Evolutionary conservation across 2,329 filamentous ascomycete genomes (phyloP).

Genomic region (Hypoxylon rubiginosum): DNA sequence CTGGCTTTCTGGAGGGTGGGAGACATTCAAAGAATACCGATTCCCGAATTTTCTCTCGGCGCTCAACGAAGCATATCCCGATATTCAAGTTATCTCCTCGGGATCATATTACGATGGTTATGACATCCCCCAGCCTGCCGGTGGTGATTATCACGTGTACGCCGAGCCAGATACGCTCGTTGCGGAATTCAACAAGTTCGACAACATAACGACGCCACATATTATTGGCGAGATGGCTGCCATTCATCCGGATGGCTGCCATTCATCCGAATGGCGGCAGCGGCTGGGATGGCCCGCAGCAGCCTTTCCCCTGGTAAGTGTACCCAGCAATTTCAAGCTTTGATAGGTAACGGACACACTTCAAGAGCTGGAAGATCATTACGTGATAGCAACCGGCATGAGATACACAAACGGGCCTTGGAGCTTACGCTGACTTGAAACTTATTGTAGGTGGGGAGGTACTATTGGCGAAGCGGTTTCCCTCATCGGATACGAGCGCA

Average conservation of each 20-base stretch:
- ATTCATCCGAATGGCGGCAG: constrained; percentile 66
- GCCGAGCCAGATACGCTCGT: constrained; percentile 65
- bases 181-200: constrained; percentile 65
- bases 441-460: constrained; percentile 62
- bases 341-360: neutral
- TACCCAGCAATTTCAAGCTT: neutral
- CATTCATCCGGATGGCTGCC: constrained; percentile 64
- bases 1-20: constrained; percentile 66
- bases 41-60: constrained; percentile 72
- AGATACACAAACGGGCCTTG: neutral
- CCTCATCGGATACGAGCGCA: constrained; percentile 74
- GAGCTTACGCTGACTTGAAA: constrained; percentile 19
- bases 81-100: constrained; percentile 69
- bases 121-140: constrained; percentile 58
- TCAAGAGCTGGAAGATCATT: neutral
- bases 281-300: constrained; percentile 61
- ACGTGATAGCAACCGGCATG: too few species aligned
- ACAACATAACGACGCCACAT: constrained; percentile 57
- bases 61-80: constrained; percentile 67
- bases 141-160: constrained; percentile 67
- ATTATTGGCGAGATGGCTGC: constrained; percentile 64
- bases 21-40: constrained; percentile 66
- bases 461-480: constrained; percentile 75
- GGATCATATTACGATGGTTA: constrained; percentile 60
- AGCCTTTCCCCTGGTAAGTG: constrained; percentile 61